Evolutionary conservation across 495 filamentous ascomycete genomes (phyloP), one percentile per base, ranked within the genome.

Genomic region (Daldinia caldariorum): DNA sequence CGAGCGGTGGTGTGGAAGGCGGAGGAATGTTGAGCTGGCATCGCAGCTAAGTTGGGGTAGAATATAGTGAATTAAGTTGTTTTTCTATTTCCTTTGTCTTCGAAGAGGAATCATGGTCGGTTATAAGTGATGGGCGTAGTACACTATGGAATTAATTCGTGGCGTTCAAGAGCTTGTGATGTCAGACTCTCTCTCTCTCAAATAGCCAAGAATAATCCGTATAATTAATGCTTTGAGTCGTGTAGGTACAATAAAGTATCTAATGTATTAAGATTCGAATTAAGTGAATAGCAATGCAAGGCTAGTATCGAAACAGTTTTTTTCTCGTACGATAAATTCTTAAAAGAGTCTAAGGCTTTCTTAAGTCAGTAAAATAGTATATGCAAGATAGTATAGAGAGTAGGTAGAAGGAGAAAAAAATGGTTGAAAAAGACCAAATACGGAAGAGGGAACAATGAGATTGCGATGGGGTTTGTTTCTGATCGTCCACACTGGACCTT

Each of bases 1-100:
- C 95, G 91, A 51, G 88, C 85, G 56, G 74, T 71, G 22, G 77
- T 72, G 41, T 79, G 78, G 29, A 81, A 82, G 66, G 80, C 83
- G 67, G 81, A 78, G 57, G 79, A 80, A 74, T 85, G 85, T 49
- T 79, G 77, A 16, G 78, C 74, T 57, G 81, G 79, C 82, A 83
- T 84, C 32, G 78, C 67, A 60, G 66, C 55, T 69, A 38, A 50
- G 26, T 26, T 26, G 26, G 26, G 26, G 38, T 53, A 50, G 50
- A 53, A 32, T 32, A 59, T 47, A 51, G 31, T 53, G 32, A 53
- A 37, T 45, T 70, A 32, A 38, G 66, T 58, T 70, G 61, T 26
- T n/a, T 57, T 2, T 73, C 45, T 73, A 61, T 22, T n/a, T 63
- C 43, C 12, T 55, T 59, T 22, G 62, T 49, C 10, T 7, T 62